Evolutionary conservation across 805 yeast genomes (phyloP).

Genomic region (Starmerella etchellsii): DNA sequence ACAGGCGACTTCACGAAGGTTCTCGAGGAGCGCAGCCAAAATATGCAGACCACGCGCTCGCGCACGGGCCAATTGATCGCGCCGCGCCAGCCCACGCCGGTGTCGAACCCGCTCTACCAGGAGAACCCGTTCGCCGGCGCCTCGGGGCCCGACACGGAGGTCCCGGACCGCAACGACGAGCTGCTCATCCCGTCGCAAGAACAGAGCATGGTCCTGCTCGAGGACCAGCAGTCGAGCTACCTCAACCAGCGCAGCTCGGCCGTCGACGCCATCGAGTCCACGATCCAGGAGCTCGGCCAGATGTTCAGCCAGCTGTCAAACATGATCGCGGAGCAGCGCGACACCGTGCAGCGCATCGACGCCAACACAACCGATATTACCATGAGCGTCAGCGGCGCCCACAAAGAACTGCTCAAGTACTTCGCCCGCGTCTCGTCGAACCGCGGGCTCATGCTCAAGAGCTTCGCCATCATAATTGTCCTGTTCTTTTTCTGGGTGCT

Average conservation of each 20-base stretch:
- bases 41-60: conserved; percentile 65
- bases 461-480: conserved; percentile 73
- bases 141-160: conserved; percentile 20
- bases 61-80: conserved; percentile 78
- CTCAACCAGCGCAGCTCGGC: conserved; percentile 76
- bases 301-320: conserved; percentile 89
- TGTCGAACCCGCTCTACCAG: conserved; percentile 28
- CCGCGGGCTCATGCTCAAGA: conserved; percentile 80
- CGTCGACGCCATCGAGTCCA: conserved; percentile 91
- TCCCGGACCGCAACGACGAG: conserved; percentile 32
- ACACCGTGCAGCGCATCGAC: conserved; percentile 88
- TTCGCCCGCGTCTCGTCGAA: conserved; percentile 78
- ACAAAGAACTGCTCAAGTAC: conserved; percentile 80
- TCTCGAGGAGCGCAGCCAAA: conserved; percentile 72
- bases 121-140: conserved; percentile 21
- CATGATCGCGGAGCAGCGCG: conserved; percentile 97
- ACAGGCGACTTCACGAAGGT: conserved; percentile 85
- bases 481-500: conserved; percentile 28
- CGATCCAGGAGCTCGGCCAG: conserved; percentile 92
- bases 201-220: conserved; percentile 66
- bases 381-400: conserved; percentile 84
- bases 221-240: conserved; percentile 66
- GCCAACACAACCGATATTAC: conserved; percentile 88
- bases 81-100: conserved; percentile 24
- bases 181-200: conserved; percentile 75